Conservation (phyloP, 2,329 filamentous ascomycete genomes). For the Coniochaeta pulveracea region DNA sequence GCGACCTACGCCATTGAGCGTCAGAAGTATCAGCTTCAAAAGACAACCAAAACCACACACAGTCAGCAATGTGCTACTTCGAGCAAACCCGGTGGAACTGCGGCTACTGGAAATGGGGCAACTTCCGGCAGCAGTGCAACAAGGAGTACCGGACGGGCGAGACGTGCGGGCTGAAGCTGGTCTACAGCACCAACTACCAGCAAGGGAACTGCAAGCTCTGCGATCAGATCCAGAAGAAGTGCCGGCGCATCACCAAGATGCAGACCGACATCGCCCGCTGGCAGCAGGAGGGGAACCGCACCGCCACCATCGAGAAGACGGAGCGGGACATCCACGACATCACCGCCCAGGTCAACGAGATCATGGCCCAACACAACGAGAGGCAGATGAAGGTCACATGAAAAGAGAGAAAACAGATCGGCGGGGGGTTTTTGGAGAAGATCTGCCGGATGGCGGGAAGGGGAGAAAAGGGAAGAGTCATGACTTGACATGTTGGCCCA, state of each 20-base stretch:
- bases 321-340: constrained; percentile 59
- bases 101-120: constrained; percentile 90
- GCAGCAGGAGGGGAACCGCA: constrained; percentile 63
- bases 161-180: constrained; percentile 87
- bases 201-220: constrained; percentile 68
- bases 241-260: constrained; percentile 64
- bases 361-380: constrained; percentile 27
- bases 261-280: constrained; percentile 64
- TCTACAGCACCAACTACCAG: constrained; percentile 60
- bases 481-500: no score
- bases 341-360: constrained; percentile 41
- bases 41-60: background rate
- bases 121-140: constrained; percentile 85
- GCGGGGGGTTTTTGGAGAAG: no score
- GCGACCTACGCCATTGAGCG: no score
- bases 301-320: constrained; percentile 62
- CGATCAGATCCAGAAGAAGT: constrained; percentile 80
- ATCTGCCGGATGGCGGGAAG: no score
- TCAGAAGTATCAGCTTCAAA: no score
- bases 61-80: constrained; percentile 81
- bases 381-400: constrained; percentile 27
- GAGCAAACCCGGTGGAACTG: constrained; percentile 78
- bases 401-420: constrained; percentile 5
- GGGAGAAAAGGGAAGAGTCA: no score
- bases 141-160: constrained; percentile 93